Conservation (phyloP, 139 green algal species). For the Chlamydomonas schloesseri region DNA sequence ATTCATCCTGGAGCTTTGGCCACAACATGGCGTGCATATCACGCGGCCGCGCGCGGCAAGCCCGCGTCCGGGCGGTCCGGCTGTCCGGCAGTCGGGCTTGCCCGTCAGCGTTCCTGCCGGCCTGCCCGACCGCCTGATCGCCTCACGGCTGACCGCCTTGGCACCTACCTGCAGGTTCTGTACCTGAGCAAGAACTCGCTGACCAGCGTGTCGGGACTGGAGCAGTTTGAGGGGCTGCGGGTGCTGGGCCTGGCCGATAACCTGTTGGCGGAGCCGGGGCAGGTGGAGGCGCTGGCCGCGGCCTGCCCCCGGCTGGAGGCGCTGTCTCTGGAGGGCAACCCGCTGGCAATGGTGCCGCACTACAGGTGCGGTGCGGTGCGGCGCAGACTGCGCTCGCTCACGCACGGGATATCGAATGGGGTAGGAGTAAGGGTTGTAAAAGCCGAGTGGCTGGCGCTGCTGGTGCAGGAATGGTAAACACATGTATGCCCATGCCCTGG, state of each 20-base stretch:
- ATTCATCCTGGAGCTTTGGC: too few species aligned
- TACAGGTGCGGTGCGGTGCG: slow-evolving; percentile 52
- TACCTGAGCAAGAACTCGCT: slow-evolving; percentile 77
- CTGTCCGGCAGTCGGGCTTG: too few species aligned
- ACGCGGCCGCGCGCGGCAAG: too few species aligned
- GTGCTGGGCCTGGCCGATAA: slow-evolving; percentile 76
- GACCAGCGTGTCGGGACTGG: slow-evolving; percentile 58
- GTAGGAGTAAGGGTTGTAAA: too few species aligned
- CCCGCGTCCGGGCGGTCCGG: too few species aligned
- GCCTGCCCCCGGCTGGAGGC: slow-evolving; percentile 57
- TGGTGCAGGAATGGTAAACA: background rate
- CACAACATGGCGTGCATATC: too few species aligned
- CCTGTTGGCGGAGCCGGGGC: slow-evolving; percentile 51
- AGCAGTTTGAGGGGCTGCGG: slow-evolving; percentile 69
- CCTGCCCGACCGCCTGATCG: too few species aligned
- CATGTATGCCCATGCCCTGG: background rate
- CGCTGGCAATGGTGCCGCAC: slow-evolving; percentile 65
- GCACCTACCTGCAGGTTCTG: slow-evolving; percentile 41
- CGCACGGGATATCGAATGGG: too few species aligned
- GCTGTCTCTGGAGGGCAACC: slow-evolving; percentile 80
- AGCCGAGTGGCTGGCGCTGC: too few species aligned
- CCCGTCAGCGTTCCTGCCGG: too few species aligned
- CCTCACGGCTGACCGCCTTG: background rate
- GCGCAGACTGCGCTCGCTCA: too few species aligned
- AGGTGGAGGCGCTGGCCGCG: slow-evolving; percentile 19